Base-by-base conservation (phyloP, 441 rosid genomes). In the Populus trichocarpa region DNA sequence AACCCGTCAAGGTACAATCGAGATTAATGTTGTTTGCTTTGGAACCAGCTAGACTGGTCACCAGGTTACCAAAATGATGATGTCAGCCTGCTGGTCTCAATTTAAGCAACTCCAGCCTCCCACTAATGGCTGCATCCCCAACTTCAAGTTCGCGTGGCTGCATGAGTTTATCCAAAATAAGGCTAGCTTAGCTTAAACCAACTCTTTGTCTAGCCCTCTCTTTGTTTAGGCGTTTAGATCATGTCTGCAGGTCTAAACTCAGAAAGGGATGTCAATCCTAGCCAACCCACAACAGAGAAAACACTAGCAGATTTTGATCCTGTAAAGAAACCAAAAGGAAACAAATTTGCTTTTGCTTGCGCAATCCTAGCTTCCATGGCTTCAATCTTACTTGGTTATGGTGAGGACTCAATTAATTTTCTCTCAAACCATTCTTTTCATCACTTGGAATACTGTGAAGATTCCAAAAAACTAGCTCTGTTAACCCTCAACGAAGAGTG, bases 301-400 rank as follows among this genome's bases (percentile, higher is more conserved):
- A 78, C 75, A n/a, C 65, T 87, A 35, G 80, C 84, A 63, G 96
- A 89, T 84, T 88, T 90, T 70, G 92, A 86, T 46, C 83, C 87
- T 20, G 84, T 82, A 10, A 84, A 66, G 64, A 91, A 86, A 79
- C 93, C 94, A 13, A 90, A 90, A 71, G 83, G 86, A 77, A 95
- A 93, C 81, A 90, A 78, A 73, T 91, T 8, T 79, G 94, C 97
- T 79, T 75, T 89, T 38, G 93, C 87, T 40, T 91, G 95, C 81
- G 95, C 98, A 7, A 78, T 84, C 64, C 78, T 91, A 28, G 98
- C 98, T 76, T 94, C 97, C 79, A 87, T 94, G 92, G 87, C 95
- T 77, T 93, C 98, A 32, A 83, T 89, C 83, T 81, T 94, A 50
- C 91, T 90, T 32, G 97, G 97, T 70, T 94, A 94, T n/a, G 97